Evolutionary conservation across 768 basidiomycete species (phyloP), one percentile per base, ranked within the genome.

Genomic region (Hericium alpestre): DNA sequence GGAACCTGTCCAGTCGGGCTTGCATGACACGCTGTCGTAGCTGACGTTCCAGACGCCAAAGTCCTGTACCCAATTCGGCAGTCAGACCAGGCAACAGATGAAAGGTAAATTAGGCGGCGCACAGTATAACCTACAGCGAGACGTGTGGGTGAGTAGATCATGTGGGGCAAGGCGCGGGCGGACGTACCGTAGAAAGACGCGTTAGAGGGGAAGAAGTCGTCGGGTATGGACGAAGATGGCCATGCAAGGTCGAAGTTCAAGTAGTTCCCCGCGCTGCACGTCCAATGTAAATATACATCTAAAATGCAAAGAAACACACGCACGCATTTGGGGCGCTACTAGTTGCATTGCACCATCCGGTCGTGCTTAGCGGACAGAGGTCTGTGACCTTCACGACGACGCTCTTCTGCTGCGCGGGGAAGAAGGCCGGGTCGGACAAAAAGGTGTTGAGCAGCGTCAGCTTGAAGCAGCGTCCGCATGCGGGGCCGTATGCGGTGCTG

Each of bases 31-130:
- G 27, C 71, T 74, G 62, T 81, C 70, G 66, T 91, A 91, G 16
- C 76, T 82, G 64, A 89, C 73, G 63, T 90, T 90, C 90, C 90
- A 93, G 18, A 91, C 81, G 52, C 90, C 88, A 72, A 91, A 92
- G 65, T 91, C 90, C 85, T 87, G 57, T 48, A 51, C 32, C 25
- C 32, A 32, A 2, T 32, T 7, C 8, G 32, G 32, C 6, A 32
- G 32, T 32, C 32, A 32, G 32, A 32, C 32, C 2, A 0, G 32
- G 32, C 9, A 32, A 32, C 6, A 32, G 8, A 32, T 32, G 32
- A 9, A 32, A 32, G 1, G 32, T 0, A 32, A 9, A 32, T 1
- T 9, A 10, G 32, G 32, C 8, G 32, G 32, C 32, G 32, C 32
- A 32, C 32, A 15, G 72, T 68, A 59, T 69, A 77, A 7, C 74